These are phyloP conservation scores for Inga laurina DNA, from an alignment of 306 rosid genomes.

Conservation along the genomic window DNA sequence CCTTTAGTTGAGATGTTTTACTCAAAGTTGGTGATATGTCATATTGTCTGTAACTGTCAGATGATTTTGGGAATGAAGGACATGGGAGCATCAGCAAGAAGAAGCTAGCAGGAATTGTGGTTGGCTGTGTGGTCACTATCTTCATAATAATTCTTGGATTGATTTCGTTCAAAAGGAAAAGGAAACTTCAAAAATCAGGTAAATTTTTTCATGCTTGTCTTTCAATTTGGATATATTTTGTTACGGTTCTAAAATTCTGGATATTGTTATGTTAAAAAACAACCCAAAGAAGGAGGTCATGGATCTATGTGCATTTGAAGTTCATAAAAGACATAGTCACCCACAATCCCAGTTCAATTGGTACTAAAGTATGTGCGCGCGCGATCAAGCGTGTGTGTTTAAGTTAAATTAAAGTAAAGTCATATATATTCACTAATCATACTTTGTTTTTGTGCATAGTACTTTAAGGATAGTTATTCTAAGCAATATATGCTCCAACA, in stretches of 20 bases:
- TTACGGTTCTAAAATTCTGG: neutral
- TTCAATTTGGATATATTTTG: constrained; percentile 1
- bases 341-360: too few relatives aligned
- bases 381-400: too few relatives aligned
- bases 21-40: neutral
- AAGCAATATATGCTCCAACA: too few relatives aligned
- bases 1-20: too few relatives aligned
- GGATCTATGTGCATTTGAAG: constrained; percentile 21
- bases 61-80: neutral
- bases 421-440: too few relatives aligned
- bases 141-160: neutral
- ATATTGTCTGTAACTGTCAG: neutral
- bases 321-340: too few relatives aligned
- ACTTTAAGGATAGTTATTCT: too few relatives aligned
- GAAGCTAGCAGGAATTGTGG: neutral
- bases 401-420: too few relatives aligned
- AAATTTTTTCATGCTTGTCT: neutral
- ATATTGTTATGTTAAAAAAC: neutral
- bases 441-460: too few relatives aligned
- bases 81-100: neutral
- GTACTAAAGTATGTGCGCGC: too few relatives aligned
- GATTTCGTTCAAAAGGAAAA: neutral
- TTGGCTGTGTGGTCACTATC: neutral
- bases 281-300: constrained; percentile 18
- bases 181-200: neutral